phyloP scores from a whole-genome alignment of 306 rosid species.

The Adenanthera pavonina region DNA sequence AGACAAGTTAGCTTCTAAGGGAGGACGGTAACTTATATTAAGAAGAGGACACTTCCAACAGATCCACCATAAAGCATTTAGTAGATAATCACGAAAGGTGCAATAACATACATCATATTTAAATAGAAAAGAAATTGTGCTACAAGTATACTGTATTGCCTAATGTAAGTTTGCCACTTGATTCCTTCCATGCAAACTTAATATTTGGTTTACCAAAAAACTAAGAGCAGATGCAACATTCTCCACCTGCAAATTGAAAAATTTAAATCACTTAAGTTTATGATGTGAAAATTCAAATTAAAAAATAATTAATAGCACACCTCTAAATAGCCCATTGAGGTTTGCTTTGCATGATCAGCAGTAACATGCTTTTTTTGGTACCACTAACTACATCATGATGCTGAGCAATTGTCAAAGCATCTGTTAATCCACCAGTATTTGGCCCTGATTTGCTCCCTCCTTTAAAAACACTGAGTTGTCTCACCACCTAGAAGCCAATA shows the following conservation, averaged over 20 bases:
- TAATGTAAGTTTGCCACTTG: conserved; percentile 56
- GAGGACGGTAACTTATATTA: no score
- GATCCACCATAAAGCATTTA: no score
- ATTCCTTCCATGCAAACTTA: conserved; percentile 39
- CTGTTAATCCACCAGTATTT: conserved; percentile 64
- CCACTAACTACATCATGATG: conserved; percentile 92
- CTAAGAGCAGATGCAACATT: conserved; percentile 69
- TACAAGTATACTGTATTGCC: conserved; percentile 51
- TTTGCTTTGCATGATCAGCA: conserved; percentile 73
- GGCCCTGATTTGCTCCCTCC: conserved; percentile 69
- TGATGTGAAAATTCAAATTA: conserved; percentile 30
- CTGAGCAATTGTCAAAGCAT: conserved; percentile 88
- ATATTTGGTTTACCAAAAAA: conserved; percentile 56
- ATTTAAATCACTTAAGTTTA: conserved; percentile 25
- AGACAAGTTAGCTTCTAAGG: no score
- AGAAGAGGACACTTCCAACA: no score
- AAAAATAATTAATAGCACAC: conserved; percentile 41
- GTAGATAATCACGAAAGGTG: no score
- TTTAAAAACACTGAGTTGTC: conserved; percentile 72
- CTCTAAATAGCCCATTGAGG: no score
- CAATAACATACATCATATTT: not conserved
- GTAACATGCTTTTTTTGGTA: conserved; percentile 81
- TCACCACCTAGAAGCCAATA: conserved; percentile 66
- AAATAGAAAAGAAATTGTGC: conserved; percentile 15
- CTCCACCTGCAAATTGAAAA: conserved; percentile 63